phyloP scores from a whole-genome alignment of 2,329 filamentous ascomycete species.

The Aspergillus luchuensis region DNA sequence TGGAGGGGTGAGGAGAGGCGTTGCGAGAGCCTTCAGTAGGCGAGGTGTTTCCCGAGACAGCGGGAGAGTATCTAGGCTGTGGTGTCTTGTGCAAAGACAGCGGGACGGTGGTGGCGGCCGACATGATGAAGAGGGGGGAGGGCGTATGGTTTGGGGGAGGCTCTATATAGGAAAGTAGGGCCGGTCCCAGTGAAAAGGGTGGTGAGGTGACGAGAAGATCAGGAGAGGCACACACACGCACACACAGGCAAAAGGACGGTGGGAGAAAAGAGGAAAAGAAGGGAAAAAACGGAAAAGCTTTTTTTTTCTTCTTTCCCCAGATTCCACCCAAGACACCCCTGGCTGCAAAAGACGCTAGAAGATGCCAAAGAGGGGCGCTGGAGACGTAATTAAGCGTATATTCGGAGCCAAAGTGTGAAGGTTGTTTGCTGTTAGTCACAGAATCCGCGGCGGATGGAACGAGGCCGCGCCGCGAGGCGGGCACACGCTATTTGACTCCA shows the following conservation, averaged over 20 bases:
- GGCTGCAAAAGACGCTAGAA: slow-evolving; percentile 18
- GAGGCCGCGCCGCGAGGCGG: slow-evolving; percentile 18
- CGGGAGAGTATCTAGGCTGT: slow-evolving; percentile 25
- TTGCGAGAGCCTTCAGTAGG: slow-evolving; percentile 30
- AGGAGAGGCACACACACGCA: slow-evolving; percentile 9
- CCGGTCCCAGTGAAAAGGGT: slow-evolving; percentile 7
- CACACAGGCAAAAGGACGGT: slow-evolving; percentile 15
- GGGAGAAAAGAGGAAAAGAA: slow-evolving; percentile 8
- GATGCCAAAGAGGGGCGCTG: slow-evolving; percentile 25
- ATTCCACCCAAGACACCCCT: slow-evolving; percentile 28
- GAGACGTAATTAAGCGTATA: slow-evolving; percentile 14
- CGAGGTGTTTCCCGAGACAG: slow-evolving; percentile 24
- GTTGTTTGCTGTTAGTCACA: slow-evolving; percentile 42
- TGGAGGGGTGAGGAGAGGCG: slow-evolving; percentile 35
- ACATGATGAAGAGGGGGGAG: slow-evolving; percentile 29
- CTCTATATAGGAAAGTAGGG: slow-evolving; percentile 25
- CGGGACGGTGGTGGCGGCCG: slow-evolving; percentile 27
- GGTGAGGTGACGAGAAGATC: slow-evolving; percentile 10
- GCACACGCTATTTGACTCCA: slow-evolving; percentile 14
- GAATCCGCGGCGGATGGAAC: slow-evolving; percentile 25
- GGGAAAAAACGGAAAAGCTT: slow-evolving; percentile 19
- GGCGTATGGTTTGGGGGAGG: slow-evolving; percentile 8
- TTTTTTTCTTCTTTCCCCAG: slow-evolving; percentile 32
- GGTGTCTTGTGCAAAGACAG: slow-evolving; percentile 30
- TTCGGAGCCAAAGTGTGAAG: slow-evolving; percentile 18